phyloP scores from a whole-genome alignment of 2,329 filamentous ascomycete genomes.

The Rutstroemia sp. region DNA sequence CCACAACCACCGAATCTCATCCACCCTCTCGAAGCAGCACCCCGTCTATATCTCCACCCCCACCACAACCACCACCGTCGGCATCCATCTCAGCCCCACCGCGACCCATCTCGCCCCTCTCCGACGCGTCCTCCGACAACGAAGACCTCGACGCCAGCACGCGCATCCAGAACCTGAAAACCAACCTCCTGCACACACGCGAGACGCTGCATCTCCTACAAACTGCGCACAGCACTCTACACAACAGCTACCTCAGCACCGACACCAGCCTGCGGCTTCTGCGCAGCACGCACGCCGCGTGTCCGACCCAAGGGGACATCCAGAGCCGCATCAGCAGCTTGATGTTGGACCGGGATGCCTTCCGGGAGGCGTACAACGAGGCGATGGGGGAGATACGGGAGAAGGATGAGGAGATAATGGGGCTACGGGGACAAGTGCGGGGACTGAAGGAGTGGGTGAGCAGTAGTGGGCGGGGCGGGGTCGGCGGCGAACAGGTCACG shows the following conservation, averaged over 20 bases:
- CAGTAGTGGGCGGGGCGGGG: constrained; percentile 47
- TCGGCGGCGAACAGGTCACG: constrained; percentile 46
- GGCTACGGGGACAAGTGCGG: constrained; percentile 51
- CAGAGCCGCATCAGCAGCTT: constrained; percentile 23
- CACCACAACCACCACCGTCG: neutral
- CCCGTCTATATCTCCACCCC: neutral
- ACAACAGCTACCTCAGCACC: constrained; percentile 44
- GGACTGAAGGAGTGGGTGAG: constrained; percentile 68
- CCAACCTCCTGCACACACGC: constrained; percentile 4
- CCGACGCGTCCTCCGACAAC: neutral
- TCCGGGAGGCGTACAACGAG: constrained; percentile 42
- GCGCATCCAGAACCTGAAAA: neutral
- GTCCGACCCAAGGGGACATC: constrained; percentile 36
- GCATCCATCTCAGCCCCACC: neutral
- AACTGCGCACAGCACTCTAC: constrained; percentile 43
- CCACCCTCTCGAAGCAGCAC: neutral
- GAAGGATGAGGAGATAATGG: constrained; percentile 49
- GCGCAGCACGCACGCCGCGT: constrained; percentile 39
- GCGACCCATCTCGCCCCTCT: neutral
- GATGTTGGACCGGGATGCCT: constrained; percentile 28
- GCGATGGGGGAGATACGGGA: constrained; percentile 38
- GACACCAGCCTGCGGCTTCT: constrained; percentile 47
- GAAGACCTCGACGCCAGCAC: neutral
- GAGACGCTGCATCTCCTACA: constrained; percentile 46
- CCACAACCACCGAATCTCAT: neutral